Evolutionary conservation across 192 early-diverging fungal species (phyloP), one percentile per base, ranked within the genome.

Genomic region (Gigaspora rosea): DNA sequence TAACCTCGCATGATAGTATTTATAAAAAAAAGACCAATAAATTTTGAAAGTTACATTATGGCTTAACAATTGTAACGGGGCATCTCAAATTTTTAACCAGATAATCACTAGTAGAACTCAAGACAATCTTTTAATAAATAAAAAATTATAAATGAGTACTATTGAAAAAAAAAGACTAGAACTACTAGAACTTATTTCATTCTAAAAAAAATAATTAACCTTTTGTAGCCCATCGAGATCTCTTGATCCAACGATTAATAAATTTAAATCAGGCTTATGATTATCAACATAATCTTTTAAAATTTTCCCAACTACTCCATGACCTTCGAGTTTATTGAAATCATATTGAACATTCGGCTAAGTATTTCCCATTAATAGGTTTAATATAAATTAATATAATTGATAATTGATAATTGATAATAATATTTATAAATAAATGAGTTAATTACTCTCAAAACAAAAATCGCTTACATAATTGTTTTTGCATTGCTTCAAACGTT

Each of bases 161-260:
- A 54, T 54, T 18, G 18, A 54, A 54, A 54, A 18, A 54, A 4
- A 54, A n/a, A n/a, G n/a, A n/a, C n/a, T n/a, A n/a, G n/a, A n/a
- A n/a, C 15, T 11, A 54, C 18, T 13, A 15, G 36, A 36, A 4
- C 2, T 64, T 9, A 12, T 35, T n/a, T 64, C 63, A 65, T 13
- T 18, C 1, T 13, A 3, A 36, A 73, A 73, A 18, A 46, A 48
- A 18, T 8, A 62, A 76, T n/a, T 18, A 7, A 66, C 75, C 75
- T 76, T 76, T 76, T 76, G 20, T 20, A 76, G 41, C 1, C 75
- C 75, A 10, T 76, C 75, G 9, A 76, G 64, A 66, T 76, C 56
- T 51, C 75, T 54, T 46, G 63, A 66, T 76, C 75, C 75, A 66
- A 76, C 36, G 32, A 76, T 57, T 41, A 76, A 22, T 22, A 67